These are phyloP conservation scores for Salix purpurea DNA, from an alignment of 345 rosid genomes.

Conservation along the genomic window DNA sequence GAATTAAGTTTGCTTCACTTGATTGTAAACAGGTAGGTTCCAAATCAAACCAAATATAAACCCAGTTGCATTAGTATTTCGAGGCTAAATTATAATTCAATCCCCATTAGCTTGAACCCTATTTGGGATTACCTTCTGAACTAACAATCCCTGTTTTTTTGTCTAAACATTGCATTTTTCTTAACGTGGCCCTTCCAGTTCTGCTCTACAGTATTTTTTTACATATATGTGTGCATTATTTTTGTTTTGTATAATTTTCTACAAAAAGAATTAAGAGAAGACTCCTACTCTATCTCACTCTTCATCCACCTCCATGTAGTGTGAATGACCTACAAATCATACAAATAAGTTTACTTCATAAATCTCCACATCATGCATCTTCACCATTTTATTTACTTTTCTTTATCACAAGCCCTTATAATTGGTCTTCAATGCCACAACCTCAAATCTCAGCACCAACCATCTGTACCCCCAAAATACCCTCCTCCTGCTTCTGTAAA, in stretches of 20 bases:
- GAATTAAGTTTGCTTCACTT: background rate
- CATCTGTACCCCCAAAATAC: background rate
- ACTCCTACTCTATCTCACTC: background rate
- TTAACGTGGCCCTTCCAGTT: background rate
- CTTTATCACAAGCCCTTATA: background rate
- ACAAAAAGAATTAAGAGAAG: background rate
- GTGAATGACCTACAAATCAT: background rate
- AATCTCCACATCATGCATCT: background rate
- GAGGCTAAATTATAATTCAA: background rate
- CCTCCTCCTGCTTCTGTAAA: background rate
- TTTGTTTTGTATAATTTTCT: too few species aligned
- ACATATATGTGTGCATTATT: too few species aligned
- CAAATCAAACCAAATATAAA: background rate
- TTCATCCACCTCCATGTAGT: background rate
- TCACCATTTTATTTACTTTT: background rate
- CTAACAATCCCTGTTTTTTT: background rate
- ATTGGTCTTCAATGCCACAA: background rate
- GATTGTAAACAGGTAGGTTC: background rate
- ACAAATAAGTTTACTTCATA: background rate
- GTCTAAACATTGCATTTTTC: background rate
- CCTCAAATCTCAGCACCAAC: background rate
- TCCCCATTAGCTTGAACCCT: background rate
- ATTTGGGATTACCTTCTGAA: background rate
- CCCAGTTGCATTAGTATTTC: background rate
- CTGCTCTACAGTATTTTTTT: too few species aligned